Base-by-base conservation (phyloP, 768 basidiomycete genomes). In the Leccinum olivaceopallidum region DNA sequence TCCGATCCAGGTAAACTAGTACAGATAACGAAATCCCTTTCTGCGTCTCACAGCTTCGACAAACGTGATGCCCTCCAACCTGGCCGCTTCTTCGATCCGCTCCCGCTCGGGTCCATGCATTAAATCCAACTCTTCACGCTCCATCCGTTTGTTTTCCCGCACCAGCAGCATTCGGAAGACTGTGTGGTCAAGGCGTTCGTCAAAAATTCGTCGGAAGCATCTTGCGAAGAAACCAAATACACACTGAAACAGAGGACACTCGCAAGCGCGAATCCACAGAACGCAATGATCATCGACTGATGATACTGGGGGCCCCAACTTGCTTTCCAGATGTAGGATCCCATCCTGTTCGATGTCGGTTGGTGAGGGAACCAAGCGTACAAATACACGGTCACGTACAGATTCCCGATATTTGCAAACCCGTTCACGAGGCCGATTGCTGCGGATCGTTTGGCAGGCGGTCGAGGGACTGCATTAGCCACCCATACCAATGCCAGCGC, bases 391-490 rank as follows among this genome's bases (percentile, higher is more conserved):
- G 47, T 48, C 7, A 75, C 82, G 20, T 71, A 86, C 85, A 88
- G 57, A 61, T 79, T 84, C 10, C 85, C 85, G 5, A 86, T 59
- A 59, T 85, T 86, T 30, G 83, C 85, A 50, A 79, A 73, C 6
- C 85, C 86, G 59, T 86, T 87, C 2, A 85, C 84, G 22, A 88
- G 79, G 2, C 80, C 85, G 24, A 88, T 88, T 1, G 84, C 83
- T 6, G 82, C 86, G 3, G 81, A 62, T 1, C 67, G 65, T 61
- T 79, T 85, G 63, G 84, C 80, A 3, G 86, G 86, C 34, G 87
- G 86, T 4, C 87, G 79, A 16, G 85, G 82, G 42, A 87, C 71
- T 1, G 80, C 76, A 62, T 86, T 87, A 0, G 84, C 80, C 7
- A 86, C 81, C 87, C 87, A 88, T 2, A 86, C 85, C 20, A 83